Evolutionary conservation across 202 grass and related monocot genomes (phyloP).

Genomic region (Dendrocalamus latiflorus): DNA sequence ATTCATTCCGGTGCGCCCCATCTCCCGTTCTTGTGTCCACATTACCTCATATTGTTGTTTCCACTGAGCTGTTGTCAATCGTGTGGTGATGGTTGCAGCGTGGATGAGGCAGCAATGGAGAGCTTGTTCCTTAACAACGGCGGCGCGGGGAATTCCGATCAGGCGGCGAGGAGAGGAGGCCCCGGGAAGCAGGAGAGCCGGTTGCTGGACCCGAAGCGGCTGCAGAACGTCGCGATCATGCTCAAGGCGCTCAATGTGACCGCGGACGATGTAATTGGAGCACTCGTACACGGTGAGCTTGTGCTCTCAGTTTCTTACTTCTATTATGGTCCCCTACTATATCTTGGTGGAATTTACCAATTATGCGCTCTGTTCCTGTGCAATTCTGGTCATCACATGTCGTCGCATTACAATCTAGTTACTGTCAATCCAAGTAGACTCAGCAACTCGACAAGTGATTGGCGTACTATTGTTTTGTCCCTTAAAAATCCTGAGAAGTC

Average conservation of each 20-base stretch:
- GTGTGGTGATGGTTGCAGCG: conserved; percentile 30
- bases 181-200: conserved; percentile 38
- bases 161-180: background rate
- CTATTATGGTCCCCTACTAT: conserved; percentile 27
- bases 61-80: background rate
- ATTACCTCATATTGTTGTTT: background rate
- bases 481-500: background rate
- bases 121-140: conserved; percentile 45
- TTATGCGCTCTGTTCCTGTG: conserved; percentile 17
- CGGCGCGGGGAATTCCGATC: conserved; percentile 19
- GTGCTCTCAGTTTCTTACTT: background rate
- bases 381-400: conserved; percentile 37
- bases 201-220: conserved; percentile 60
- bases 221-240: conserved; percentile 85
- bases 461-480: conserved; percentile 9
- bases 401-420: conserved; percentile 24
- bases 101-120: conserved; percentile 77
- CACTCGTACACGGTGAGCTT: conserved; percentile 62
- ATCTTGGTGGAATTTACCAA: conserved; percentile 18
- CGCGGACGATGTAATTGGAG: conserved; percentile 46
- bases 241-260: conserved; percentile 73
- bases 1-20: conserved; percentile 57
- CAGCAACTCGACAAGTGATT: conserved; percentile 18
- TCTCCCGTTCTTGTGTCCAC: background rate
- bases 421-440: conserved; percentile 33